phyloP scores from a whole-genome alignment of 257 asterid genomes.

The Penstemon barbatus region DNA sequence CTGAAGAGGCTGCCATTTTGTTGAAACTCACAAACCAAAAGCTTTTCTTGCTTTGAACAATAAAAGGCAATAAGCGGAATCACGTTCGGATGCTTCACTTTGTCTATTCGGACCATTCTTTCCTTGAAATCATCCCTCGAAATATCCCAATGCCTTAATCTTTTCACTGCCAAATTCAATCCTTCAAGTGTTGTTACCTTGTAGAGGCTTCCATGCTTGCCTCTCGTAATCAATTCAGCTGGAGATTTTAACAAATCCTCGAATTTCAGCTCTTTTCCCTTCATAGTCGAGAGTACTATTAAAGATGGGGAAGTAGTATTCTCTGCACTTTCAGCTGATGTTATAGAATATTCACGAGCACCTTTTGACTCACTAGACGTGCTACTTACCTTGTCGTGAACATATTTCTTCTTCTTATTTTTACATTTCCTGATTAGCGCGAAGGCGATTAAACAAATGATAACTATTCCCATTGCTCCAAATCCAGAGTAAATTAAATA shows the following conservation, averaged over 20 bases:
- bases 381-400: conserved; percentile 39
- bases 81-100: conserved; percentile 52
- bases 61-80: conserved; percentile 68
- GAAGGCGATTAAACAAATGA: conserved; percentile 35
- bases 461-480: conserved; percentile 46
- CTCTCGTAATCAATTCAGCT: conserved; percentile 65
- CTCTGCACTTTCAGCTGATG: conserved; percentile 53
- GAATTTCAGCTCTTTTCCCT: conserved; percentile 44
- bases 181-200: conserved; percentile 48
- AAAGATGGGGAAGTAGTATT: conserved; percentile 42
- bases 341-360: conserved; percentile 60
- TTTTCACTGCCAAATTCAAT: conserved; percentile 57
- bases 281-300: conserved; percentile 44
- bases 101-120: conserved; percentile 52
- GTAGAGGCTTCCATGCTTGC: conserved; percentile 61
- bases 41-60: conserved; percentile 70
- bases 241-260: conserved; percentile 75
- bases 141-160: conserved; percentile 68
- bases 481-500: conserved; percentile 59
- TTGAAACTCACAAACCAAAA: conserved; percentile 68
- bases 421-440: conserved; percentile 27
- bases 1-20: conserved; percentile 63
- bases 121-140: conserved; percentile 52
- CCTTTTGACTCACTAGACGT: conserved; percentile 49
- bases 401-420: conserved; percentile 13